These are phyloP conservation scores for Noccaea bulbosa DNA, from an alignment of 345 rosid genomes.

Conservation along the genomic window DNA sequence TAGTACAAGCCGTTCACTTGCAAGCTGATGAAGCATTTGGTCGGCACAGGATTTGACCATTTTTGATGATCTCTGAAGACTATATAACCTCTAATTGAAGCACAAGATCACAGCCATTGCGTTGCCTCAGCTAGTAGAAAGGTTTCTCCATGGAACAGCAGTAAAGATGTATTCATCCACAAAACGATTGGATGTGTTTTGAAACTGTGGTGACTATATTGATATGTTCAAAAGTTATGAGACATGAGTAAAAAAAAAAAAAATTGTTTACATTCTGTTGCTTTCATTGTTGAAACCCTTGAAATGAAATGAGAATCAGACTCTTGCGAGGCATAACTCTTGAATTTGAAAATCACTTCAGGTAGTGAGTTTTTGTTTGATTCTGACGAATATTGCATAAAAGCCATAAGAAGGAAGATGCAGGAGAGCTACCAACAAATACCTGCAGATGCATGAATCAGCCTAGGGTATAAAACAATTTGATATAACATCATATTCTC, in stretches of 20 bases:
- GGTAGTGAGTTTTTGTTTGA: conserved; percentile 43
- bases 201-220: neutral
- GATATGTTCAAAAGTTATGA: conserved; percentile 2
- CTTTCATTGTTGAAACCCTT: conserved; percentile 14
- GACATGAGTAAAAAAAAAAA: neutral
- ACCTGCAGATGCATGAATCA: conserved; percentile 49
- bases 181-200: neutral
- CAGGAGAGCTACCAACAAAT: conserved; percentile 53
- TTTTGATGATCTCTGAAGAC: neutral
- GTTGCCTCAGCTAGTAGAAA: neutral
- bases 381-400: conserved; percentile 49
- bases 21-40: conserved; percentile 41
- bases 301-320: neutral
- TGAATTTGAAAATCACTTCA: neutral
- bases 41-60: neutral
- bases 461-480: neutral
- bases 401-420: conserved; percentile 65
- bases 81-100: neutral
- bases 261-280: neutral
- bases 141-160: neutral
- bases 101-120: neutral
- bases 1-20: conserved; percentile 45
- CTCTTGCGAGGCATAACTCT: conserved; percentile 23
- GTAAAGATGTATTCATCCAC: neutral
- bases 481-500: conserved; percentile 10